Conservation (phyloP, 805 yeast species). For the Hanseniaspora singularis region DNA sequence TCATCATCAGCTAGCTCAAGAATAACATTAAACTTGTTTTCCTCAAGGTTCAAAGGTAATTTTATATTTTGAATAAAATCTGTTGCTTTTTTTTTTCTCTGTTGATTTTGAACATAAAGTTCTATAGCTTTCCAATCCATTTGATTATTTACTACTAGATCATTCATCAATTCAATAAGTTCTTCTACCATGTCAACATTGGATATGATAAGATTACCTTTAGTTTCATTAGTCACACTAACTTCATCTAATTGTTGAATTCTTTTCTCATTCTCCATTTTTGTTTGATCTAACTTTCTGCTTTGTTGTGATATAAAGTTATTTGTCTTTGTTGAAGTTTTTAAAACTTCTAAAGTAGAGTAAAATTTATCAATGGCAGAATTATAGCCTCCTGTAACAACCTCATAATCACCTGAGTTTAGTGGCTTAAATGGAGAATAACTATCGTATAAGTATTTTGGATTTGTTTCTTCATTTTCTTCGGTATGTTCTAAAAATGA, state of each 20-base stretch:
- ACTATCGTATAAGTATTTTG: conserved; percentile 40
- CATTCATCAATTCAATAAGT: conserved; percentile 56
- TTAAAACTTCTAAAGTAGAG: conserved; percentile 73
- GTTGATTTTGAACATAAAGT: conserved; percentile 56
- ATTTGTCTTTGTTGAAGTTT: conserved; percentile 60
- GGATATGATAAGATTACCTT: conserved; percentile 61
- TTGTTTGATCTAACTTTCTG: conserved; percentile 62
- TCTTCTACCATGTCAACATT: conserved; percentile 61
- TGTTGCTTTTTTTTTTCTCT: conserved; percentile 37
- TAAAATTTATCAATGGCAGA: conserved; percentile 72
- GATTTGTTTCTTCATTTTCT: conserved; percentile 31
- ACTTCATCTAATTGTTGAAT: conserved; percentile 52
- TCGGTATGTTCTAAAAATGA: conserved; percentile 25
- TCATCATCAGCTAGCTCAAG: conserved; percentile 27
- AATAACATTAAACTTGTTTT: conserved; percentile 50
- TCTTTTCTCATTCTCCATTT: conserved; percentile 57
- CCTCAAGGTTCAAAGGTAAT: conserved; percentile 56
- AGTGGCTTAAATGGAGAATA: conserved; percentile 59
- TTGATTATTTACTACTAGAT: conserved; percentile 52
- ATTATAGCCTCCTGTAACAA: conserved; percentile 52
- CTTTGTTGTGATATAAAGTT: conserved; percentile 66
- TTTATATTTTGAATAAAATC: conserved; percentile 49
- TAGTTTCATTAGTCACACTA: conserved; percentile 50
- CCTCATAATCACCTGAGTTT: conserved; percentile 31
- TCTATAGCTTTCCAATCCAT: conserved; percentile 93